Percentiles rank a stretch among this genome's conserved stretches.
phyloP scores from a whole-genome alignment of 2,329 filamentous ascomycete genomes.

The Lojkania enalia region DNA sequence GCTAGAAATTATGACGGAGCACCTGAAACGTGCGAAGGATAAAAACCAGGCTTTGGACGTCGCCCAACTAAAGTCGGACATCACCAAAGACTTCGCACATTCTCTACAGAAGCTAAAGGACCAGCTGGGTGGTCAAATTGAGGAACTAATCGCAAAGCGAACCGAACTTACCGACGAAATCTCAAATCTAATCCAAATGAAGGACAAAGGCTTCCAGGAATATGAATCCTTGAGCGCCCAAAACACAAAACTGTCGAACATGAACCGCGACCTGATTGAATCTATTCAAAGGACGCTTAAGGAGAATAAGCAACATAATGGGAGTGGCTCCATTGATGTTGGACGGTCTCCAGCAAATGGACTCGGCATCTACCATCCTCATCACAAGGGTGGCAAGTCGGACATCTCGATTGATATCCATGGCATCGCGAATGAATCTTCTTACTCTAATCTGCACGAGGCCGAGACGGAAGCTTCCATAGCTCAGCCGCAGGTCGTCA shows the following conservation, averaged over 20 bases:
- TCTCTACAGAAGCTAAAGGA: slow-evolving; percentile 74
- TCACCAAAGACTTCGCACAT: slow-evolving; percentile 64
- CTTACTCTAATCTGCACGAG: slow-evolving; percentile 51
- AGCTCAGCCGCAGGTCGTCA: slow-evolving; percentile 86
- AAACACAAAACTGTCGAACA: slow-evolving; percentile 89
- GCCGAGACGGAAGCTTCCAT: slow-evolving; percentile 68
- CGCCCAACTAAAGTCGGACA: slow-evolving; percentile 66
- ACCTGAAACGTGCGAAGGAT: slow-evolving; percentile 83
- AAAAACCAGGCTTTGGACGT: slow-evolving; percentile 79
- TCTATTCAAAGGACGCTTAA: slow-evolving; percentile 94
- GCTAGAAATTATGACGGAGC: slow-evolving; percentile 84
- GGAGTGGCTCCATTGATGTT: slow-evolving; percentile 53
- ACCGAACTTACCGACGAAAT: slow-evolving; percentile 86
- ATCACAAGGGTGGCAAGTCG: slow-evolving; percentile 44
- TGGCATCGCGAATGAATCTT: slow-evolving; percentile 38
- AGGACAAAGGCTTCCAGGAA: slow-evolving; percentile 90
- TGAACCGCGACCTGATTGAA: slow-evolving; percentile 94
- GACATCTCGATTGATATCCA: slow-evolving; percentile 49
- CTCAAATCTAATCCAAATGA: slow-evolving; percentile 76
- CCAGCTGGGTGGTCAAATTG: slow-evolving; percentile 72
- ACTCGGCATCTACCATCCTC: slow-evolving; percentile 62
- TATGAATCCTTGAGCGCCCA: slow-evolving; percentile 94
- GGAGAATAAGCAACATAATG: slow-evolving; percentile 61
- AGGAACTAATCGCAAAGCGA: slow-evolving; percentile 86
- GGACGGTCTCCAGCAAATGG: slow-evolving; percentile 56